Conservation (phyloP, 2,329 filamentous ascomycete genomes). For the Blumeria hordei region DNA sequence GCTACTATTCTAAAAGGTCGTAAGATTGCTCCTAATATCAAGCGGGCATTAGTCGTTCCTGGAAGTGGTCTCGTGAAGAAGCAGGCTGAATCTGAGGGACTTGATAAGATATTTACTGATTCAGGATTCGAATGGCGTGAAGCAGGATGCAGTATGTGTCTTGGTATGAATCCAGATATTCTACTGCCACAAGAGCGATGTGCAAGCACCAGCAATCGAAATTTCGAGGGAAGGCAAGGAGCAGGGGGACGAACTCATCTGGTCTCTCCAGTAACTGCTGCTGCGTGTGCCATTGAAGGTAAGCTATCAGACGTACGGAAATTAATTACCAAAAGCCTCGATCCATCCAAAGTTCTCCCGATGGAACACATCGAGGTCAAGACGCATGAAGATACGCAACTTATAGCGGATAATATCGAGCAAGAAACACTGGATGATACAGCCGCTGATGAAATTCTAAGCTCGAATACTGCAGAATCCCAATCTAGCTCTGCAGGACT, state of each 20-base stretch:
- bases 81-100: slow-evolving; percentile 71
- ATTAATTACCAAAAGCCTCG: slow-evolving; percentile 32
- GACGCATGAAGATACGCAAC: slow-evolving; percentile 20
- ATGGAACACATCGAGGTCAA: slow-evolving; percentile 21
- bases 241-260: slow-evolving; percentile 77
- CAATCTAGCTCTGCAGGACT: slow-evolving; percentile 34
- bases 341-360: slow-evolving; percentile 8
- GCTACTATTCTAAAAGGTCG: slow-evolving; percentile 68
- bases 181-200: slow-evolving; percentile 79
- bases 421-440: slow-evolving; percentile 29
- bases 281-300: slow-evolving; percentile 68
- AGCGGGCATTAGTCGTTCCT: slow-evolving; percentile 86
- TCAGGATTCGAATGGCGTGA: slow-evolving; percentile 97
- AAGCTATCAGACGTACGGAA: slow-evolving; percentile 83
- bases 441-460: slow-evolving; percentile 37
- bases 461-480: slow-evolving; percentile 34
- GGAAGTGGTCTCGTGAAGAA: slow-evolving; percentile 87
- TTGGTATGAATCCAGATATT: slow-evolving; percentile 98
- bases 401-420: slow-evolving; percentile 26
- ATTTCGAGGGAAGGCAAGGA: slow-evolving; percentile 92
- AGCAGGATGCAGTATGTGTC: slow-evolving; percentile 95
- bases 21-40: slow-evolving; percentile 70
- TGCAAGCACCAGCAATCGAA: slow-evolving; percentile 86
- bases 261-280: slow-evolving; percentile 94
- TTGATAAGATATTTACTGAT: slow-evolving; percentile 77